Base-by-base conservation (phyloP, 192 early-diverging fungal species). In the Coemansia sp. region DNA sequence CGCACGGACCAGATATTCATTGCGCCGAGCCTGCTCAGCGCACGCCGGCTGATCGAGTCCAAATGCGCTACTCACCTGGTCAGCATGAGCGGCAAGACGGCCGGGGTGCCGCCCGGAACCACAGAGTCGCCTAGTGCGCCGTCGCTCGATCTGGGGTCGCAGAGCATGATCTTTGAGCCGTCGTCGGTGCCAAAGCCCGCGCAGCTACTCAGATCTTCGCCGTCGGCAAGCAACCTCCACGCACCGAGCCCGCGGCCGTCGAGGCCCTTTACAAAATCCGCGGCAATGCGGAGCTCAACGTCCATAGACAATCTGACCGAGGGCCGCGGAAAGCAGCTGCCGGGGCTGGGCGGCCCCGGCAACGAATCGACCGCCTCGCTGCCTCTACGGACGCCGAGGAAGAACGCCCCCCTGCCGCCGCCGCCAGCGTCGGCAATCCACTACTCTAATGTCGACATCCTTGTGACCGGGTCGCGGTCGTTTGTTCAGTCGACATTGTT, bases 391-490 rank as follows among this genome's bases (percentile, higher is more conserved):
- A 36, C 54, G 1, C 59, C 28, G 1, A 28, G 18, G 10, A 27
- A 36, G 16, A 43, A 50, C 22, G 44, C 47, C 4, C 49, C 49
- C 27, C 49, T 51, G 5, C 47, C 47, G 10, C 30, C 44, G 12
- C 27, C 44, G 41, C 48, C 66, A 4, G 30, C 42, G 16, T 23
- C 46, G 12, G 51, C 43, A 5, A 31, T 29, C 22, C 38, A 25
- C 43, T 13, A 25, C 23, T 27, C 59, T 1, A 52, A 23, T 22
- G 38, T 47, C 21, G 60, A 64, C 36, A 35, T 71, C 5, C 60
- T 71, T 13, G 67, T 71, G 7, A 64, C 60, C 6, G 67, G 67
- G 3, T 58, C 67, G 3, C 62, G 57, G 25, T 43, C 42, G 21
- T 71, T 71, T 51, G 54, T 71, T 10, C 67, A 55, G 33, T 55